These are phyloP conservation scores for Fraxinus sp. DNA, from an alignment of 305 asterid genomes.

Conservation along the genomic window DNA sequence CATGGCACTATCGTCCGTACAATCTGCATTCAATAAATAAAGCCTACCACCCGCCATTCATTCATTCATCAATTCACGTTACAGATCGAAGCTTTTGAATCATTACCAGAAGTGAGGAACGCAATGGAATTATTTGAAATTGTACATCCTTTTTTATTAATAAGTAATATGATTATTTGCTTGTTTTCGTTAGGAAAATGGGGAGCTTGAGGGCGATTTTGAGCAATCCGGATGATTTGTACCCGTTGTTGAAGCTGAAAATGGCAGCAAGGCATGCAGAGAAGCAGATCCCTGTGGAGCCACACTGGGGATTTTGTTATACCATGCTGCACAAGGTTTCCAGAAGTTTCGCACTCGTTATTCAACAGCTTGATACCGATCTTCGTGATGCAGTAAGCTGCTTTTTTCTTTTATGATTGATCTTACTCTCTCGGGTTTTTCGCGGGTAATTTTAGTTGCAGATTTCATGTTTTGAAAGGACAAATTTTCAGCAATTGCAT, in stretches of 20 bases:
- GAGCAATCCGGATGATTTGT: slow-evolving; percentile 83
- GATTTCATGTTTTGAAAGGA: not conserved
- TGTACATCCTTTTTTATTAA: not conserved
- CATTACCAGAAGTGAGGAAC: not conserved
- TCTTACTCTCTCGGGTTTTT: not conserved
- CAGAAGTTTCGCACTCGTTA: slow-evolving; percentile 79
- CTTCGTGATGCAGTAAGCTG: slow-evolving; percentile 88
- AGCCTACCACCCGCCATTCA: not conserved
- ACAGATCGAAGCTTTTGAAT: not conserved
- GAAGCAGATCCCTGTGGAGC: slow-evolving; percentile 86
- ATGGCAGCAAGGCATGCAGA: slow-evolving; percentile 64
- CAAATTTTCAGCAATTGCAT: not conserved
- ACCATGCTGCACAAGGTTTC: slow-evolving; percentile 87
- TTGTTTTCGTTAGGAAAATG: slow-evolving; percentile 32
- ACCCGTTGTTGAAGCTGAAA: slow-evolving; percentile 78
- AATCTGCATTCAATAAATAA: not conserved
- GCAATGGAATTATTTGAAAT: not conserved
- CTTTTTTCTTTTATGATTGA: not conserved
- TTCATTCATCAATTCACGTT: not conserved
- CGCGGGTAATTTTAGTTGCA: not conserved
- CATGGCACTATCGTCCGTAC: not conserved
- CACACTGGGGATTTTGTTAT: slow-evolving; percentile 96
- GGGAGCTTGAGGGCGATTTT: slow-evolving; percentile 61
- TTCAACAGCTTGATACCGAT: slow-evolving; percentile 87
- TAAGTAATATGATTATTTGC: not conserved